Evolutionary conservation across 2,329 filamentous ascomycete species (phyloP).

Genomic region (Stenocarpella maydis): DNA sequence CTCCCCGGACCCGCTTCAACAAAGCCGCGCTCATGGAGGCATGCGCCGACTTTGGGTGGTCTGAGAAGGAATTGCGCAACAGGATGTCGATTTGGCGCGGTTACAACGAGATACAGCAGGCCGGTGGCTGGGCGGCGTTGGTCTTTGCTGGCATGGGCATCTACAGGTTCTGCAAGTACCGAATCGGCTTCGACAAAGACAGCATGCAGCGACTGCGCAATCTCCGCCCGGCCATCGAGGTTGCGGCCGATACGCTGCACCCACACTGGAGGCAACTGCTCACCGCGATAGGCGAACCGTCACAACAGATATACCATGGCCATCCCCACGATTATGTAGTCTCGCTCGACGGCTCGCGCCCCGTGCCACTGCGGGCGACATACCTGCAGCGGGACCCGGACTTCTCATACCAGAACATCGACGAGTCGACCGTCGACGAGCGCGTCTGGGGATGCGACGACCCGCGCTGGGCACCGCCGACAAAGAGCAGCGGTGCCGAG

Average conservation of each 20-base stretch:
- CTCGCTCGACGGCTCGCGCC: constrained; percentile 48
- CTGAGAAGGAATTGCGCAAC: constrained; percentile 65
- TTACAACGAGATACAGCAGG: constrained; percentile 66
- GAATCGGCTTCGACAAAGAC: constrained; percentile 59
- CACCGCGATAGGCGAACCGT: constrained; percentile 53
- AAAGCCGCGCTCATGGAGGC: constrained; percentile 62
- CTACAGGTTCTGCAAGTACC: constrained; percentile 68
- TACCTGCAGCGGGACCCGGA: constrained; percentile 56
- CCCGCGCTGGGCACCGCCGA: constrained; percentile 52
- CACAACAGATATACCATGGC: constrained; percentile 51
- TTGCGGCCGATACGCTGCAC: constrained; percentile 61
- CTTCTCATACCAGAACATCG: constrained; percentile 58
- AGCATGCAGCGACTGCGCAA: constrained; percentile 56
- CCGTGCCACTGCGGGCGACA: constrained; percentile 54
- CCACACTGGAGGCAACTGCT: constrained; percentile 62
- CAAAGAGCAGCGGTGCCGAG: constrained; percentile 11
- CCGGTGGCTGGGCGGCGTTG: constrained; percentile 62
- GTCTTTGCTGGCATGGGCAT: constrained; percentile 66
- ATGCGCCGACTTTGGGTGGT: constrained; percentile 62
- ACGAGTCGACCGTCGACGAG: constrained; percentile 58
- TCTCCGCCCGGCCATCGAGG: constrained; percentile 57
- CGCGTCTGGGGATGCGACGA: constrained; percentile 58
- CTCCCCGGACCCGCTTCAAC: constrained; percentile 56
- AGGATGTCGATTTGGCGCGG: constrained; percentile 60
- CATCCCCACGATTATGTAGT: constrained; percentile 63